Base-by-base conservation (phyloP, 2,329 filamentous ascomycete species). In the Verticillium longisporum region DNA sequence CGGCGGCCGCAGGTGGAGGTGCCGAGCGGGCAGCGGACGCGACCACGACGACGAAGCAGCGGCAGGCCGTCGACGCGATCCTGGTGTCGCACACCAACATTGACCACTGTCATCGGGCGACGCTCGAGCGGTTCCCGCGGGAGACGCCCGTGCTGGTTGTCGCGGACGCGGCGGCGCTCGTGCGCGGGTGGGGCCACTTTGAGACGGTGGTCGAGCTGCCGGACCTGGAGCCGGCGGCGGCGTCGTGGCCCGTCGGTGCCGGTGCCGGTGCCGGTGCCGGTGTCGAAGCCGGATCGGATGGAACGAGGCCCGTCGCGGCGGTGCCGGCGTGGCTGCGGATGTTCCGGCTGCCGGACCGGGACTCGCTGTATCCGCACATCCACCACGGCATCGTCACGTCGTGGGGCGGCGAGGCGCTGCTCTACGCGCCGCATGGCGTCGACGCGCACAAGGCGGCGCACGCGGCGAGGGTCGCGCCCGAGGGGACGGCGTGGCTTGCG, bases 391-490 rank as follows among this genome's bases (percentile, higher is more conserved):
- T 61, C 4, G 31, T 62, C 18, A 34, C 61, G 34, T 38, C 36
- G 4, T 34, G 32, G 4, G 31, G 60, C 14, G 21, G 34, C 3
- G 61, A 62, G 6, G 37, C 34, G 14, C 37, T 62, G 13, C 10
- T 62, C 33, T 62, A 61, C 18, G 26, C 18, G 9, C 61, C 61
- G 34, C 61, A 62, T n/a, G 61, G 61, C 6, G 34, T 60, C 2
- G 54, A 54, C 0, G 33, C 41, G 3, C n/a, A 55, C 7, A 50
- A 45, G 14, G 55, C 57, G 18, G 58, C 37, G 9, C 55, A 55
- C 26, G 58, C 55, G 14, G 55, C 13, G 36, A 34, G n/a, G 10
- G 34, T 34, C 6, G 55, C 57, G 10, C 45, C 55, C 34, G 55
- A 36, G 2, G 58, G 54, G 14, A 55, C 45, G 4, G 15, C 15